Evolutionary conservation across 129 eudicot species (phyloP).

Genomic region (Tagetes erecta): DNA sequence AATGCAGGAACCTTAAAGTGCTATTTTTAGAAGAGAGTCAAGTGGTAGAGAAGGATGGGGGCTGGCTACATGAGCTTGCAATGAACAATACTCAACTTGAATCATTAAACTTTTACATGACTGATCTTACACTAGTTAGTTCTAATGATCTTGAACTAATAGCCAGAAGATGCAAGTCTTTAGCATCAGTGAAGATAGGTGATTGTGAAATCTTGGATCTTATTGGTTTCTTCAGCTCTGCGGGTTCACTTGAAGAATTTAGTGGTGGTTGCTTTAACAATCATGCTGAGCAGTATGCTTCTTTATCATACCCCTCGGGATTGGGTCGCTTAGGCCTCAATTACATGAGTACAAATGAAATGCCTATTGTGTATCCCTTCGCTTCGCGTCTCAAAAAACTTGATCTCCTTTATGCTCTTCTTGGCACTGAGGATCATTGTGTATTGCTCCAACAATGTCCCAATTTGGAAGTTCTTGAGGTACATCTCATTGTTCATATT

Average conservation of each 20-base stretch:
- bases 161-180: slow-evolving; percentile 57
- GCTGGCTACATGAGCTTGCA: slow-evolving; percentile 86
- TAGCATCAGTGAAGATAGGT: slow-evolving; percentile 63
- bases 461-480: slow-evolving; percentile 87
- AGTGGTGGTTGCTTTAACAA: slow-evolving; percentile 64
- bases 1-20: slow-evolving; percentile 58
- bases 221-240: slow-evolving; percentile 52
- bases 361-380: slow-evolving; percentile 62
- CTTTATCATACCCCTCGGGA: slow-evolving; percentile 44
- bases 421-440: slow-evolving; percentile 74
- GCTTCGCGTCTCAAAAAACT: slow-evolving; percentile 61
- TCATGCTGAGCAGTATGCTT: slow-evolving; percentile 46
- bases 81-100: slow-evolving; percentile 69
- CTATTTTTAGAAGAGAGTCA: slow-evolving; percentile 74
- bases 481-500: slow-evolving; percentile 20
- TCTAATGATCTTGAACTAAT: slow-evolving; percentile 62
- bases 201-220: slow-evolving; percentile 67
- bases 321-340: slow-evolving; percentile 61
- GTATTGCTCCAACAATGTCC: slow-evolving; percentile 63
- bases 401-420: slow-evolving; percentile 74
- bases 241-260: slow-evolving; percentile 72
- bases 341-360: slow-evolving; percentile 60
- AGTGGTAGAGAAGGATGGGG: slow-evolving; percentile 54
- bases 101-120: slow-evolving; percentile 71
- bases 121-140: slow-evolving; percentile 51